phyloP scores from a whole-genome alignment of 805 yeast species.

The Nadsonia fulvescens region DNA sequence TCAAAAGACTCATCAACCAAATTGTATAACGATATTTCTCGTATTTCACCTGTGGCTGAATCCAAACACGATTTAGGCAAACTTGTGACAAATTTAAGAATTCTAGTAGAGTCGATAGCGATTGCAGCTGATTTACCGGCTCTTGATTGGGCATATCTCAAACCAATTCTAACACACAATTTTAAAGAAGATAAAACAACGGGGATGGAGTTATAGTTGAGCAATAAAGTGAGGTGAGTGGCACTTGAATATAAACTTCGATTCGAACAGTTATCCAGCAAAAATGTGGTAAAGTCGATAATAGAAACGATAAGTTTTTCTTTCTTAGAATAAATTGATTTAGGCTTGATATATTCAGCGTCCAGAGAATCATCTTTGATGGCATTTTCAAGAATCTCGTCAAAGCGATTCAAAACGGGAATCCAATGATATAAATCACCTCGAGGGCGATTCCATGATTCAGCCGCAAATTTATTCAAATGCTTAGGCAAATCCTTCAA shows the following conservation, averaged over 20 bases:
- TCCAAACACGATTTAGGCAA: slow-evolving; percentile 24
- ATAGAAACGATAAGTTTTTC: slow-evolving; percentile 30
- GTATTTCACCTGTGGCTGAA: slow-evolving; percentile 11
- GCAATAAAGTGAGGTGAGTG: slow-evolving; percentile 37
- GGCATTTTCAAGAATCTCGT: slow-evolving; percentile 37
- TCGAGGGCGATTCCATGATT: slow-evolving; percentile 40
- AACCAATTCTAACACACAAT: slow-evolving; percentile 41
- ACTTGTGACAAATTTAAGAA: slow-evolving; percentile 35
- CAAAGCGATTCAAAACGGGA: slow-evolving; percentile 57
- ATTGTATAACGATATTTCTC: slow-evolving; percentile 11
- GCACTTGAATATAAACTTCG: slow-evolving; percentile 50
- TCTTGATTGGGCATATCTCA: slow-evolving; percentile 34
- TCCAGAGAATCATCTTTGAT: slow-evolving; percentile 36
- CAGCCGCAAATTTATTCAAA: slow-evolving; percentile 20
- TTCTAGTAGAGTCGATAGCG: slow-evolving; percentile 23
- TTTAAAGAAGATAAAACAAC: slow-evolving; percentile 44
- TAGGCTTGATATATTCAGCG: slow-evolving; percentile 28
- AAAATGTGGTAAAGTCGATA: slow-evolving; percentile 39
- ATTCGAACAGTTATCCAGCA: slow-evolving; percentile 54
- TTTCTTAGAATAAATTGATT: slow-evolving; percentile 28
- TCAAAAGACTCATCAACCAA: slow-evolving; percentile 10
- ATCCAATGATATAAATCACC: slow-evolving; percentile 67
- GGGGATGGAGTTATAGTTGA: slow-evolving; percentile 40
- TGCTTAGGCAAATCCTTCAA: slow-evolving; percentile 24
- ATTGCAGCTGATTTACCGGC: slow-evolving; percentile 27